These are phyloP conservation scores for Dittrichia graveolens DNA, from an alignment of 129 eudicot genomes.

Conservation along the genomic window DNA sequence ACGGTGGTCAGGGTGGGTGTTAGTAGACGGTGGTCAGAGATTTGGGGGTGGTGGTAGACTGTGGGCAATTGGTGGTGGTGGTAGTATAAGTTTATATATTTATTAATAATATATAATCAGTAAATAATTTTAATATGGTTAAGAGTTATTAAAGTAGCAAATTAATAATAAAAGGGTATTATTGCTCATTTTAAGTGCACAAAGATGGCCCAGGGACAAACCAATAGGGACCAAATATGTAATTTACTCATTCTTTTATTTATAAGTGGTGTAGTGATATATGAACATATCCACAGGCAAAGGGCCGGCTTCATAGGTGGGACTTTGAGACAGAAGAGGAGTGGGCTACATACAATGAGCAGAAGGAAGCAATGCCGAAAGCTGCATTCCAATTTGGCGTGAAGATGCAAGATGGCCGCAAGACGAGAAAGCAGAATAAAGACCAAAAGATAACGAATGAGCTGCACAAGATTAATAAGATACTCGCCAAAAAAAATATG, in stretches of 20 bases:
- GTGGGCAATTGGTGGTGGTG: too few relatives aligned
- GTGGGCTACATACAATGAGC: constrained; percentile 97
- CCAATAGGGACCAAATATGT: too few relatives aligned
- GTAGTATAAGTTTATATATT: too few relatives aligned
- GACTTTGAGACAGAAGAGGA: constrained; percentile 98
- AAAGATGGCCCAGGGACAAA: too few relatives aligned
- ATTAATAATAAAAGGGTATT: too few relatives aligned
- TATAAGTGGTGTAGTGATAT: background rate
- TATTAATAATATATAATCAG: too few relatives aligned
- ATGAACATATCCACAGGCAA: constrained; percentile 54
- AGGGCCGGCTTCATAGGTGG: constrained; percentile 97
- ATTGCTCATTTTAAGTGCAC: too few relatives aligned
- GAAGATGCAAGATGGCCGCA: constrained; percentile 99
- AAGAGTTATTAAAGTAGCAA: too few relatives aligned
- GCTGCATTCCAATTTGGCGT: constrained; percentile 99
- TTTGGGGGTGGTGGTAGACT: too few relatives aligned
- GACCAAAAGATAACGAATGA: constrained; percentile 93
- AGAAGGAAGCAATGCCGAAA: constrained; percentile 99
- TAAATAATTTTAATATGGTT: too few relatives aligned
- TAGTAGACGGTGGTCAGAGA: too few relatives aligned
- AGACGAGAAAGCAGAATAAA: constrained; percentile 93
- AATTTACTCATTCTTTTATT: background rate
- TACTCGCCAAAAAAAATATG: constrained; percentile 74
- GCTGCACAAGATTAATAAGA: constrained; percentile 83
- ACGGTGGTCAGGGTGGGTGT: too few relatives aligned